phyloP scores from a whole-genome alignment of 139 green algal species.

The Zygnema cylindricum region DNA sequence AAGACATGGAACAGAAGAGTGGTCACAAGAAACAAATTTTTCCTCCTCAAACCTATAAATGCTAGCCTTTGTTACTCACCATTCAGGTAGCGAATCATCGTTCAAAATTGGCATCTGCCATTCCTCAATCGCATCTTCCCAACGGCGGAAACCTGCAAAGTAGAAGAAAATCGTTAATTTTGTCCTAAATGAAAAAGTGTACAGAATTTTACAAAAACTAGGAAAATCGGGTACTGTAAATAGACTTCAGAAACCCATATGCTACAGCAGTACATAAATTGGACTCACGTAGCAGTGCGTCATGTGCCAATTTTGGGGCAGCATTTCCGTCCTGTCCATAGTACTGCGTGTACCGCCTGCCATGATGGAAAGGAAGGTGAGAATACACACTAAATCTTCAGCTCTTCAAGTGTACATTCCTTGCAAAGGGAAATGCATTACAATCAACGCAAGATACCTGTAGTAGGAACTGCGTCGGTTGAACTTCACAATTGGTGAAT shows the following conservation, averaged over 20 bases:
- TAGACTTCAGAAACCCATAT: too few relatives aligned
- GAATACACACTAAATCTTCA: not conserved
- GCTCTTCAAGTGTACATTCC: too few relatives aligned
- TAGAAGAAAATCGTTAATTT: not conserved
- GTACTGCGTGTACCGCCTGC: constrained; percentile 59
- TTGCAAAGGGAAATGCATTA: too few relatives aligned
- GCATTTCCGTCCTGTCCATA: constrained; percentile 48
- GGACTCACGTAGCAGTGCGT: constrained; percentile 37
- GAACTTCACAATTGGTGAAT: constrained; percentile 55
- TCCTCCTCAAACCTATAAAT: not conserved
- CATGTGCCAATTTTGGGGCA: constrained; percentile 45
- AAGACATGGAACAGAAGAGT: too few relatives aligned
- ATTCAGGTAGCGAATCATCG: constrained; percentile 44
- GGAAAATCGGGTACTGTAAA: constrained; percentile 4
- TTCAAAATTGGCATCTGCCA: constrained; percentile 56
- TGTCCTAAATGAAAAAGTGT: not conserved
- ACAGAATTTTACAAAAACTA: constrained; percentile 8
- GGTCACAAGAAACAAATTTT: not conserved
- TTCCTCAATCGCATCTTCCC: constrained; percentile 54
- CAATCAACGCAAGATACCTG: constrained; percentile 20
- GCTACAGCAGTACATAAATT: not conserved
- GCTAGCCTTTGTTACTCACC: constrained; percentile 25
- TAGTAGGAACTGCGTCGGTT: constrained; percentile 41
- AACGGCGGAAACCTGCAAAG: constrained; percentile 47
- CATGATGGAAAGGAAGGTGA: too few relatives aligned